A percentile compares a stretch with the other conserved stretches of the same genome.
phyloP scores from a whole-genome alignment of 1,284 basidiomycete species.

The Puccinia horiana region DNA sequence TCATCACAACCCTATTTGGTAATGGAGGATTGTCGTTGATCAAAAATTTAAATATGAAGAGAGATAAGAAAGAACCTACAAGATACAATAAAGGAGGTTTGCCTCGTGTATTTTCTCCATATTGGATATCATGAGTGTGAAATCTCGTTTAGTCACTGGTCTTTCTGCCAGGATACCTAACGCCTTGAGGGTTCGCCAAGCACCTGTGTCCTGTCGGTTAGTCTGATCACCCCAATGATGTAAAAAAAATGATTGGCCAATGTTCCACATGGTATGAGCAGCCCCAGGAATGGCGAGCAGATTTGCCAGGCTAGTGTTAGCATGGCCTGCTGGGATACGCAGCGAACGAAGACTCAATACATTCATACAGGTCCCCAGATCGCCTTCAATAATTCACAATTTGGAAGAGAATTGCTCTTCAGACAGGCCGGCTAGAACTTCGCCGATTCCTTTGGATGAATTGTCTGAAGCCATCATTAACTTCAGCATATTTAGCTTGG shows the following conservation, averaged over 20 bases:
- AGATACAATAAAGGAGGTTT: too few relatives aligned
- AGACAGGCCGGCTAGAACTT: neutral
- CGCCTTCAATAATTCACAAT: neutral
- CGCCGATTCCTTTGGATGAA: neutral
- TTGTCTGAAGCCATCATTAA: constrained; percentile 3
- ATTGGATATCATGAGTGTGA: too few relatives aligned
- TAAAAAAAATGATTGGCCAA: neutral
- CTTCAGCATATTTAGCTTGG: neutral
- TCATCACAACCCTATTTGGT: too few relatives aligned
- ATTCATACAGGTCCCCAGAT: neutral
- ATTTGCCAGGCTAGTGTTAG: neutral
- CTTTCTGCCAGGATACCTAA: neutral
- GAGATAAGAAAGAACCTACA: too few relatives aligned
- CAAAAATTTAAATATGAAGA: too few relatives aligned
- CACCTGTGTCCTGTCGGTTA: neutral
- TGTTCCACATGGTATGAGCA: neutral
- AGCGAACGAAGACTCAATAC: neutral
- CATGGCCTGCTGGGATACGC: neutral
- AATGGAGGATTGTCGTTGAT: too few relatives aligned
- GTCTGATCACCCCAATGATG: neutral
- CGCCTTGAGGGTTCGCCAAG: neutral
- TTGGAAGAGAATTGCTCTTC: neutral
- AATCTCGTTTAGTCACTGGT: too few relatives aligned
- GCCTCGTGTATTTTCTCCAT: too few relatives aligned
- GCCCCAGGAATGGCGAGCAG: neutral